phyloP scores from a whole-genome alignment of 2,329 filamentous ascomycete genomes.

The Dothistroma septosporum region DNA sequence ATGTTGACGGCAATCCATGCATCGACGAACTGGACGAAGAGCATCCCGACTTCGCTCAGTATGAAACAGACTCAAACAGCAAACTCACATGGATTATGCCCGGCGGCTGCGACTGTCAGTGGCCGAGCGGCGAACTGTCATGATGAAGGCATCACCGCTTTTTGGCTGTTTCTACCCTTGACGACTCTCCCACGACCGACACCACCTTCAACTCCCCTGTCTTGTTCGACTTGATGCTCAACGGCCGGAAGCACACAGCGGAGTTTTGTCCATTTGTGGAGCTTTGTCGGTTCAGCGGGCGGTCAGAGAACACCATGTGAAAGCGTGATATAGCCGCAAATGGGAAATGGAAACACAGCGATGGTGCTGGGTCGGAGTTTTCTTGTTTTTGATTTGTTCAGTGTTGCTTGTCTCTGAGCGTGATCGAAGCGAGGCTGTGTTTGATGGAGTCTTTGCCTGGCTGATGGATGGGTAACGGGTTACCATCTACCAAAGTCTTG shows the following conservation, averaged over 20 bases:
- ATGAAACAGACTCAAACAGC: constrained; percentile 21
- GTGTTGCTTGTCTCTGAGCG: too few relatives aligned
- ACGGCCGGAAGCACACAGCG: not conserved
- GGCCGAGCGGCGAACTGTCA: constrained; percentile 28
- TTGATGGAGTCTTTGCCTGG: not conserved
- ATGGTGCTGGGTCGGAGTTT: not conserved
- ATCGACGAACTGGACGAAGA: constrained; percentile 40
- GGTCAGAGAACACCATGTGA: not conserved
- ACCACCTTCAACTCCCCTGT: not conserved
- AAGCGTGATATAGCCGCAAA: not conserved
- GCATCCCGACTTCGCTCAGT: constrained; percentile 34
- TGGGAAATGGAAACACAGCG: not conserved
- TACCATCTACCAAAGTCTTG: not conserved
- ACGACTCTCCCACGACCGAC: not conserved
- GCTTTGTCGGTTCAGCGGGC: not conserved
- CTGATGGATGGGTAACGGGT: not conserved
- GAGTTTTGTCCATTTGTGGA: not conserved
- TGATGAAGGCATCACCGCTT: not conserved
- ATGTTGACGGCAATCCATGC: constrained; percentile 36
- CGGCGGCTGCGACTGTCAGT: constrained; percentile 37
- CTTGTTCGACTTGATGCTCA: not conserved
- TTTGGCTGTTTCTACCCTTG: not conserved
- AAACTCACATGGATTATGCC: constrained; percentile 19
- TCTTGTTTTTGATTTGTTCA: not conserved
- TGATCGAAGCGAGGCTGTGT: not conserved